phyloP scores from a whole-genome alignment of 768 basidiomycete genomes.

The Hypholoma sublateritium region DNA sequence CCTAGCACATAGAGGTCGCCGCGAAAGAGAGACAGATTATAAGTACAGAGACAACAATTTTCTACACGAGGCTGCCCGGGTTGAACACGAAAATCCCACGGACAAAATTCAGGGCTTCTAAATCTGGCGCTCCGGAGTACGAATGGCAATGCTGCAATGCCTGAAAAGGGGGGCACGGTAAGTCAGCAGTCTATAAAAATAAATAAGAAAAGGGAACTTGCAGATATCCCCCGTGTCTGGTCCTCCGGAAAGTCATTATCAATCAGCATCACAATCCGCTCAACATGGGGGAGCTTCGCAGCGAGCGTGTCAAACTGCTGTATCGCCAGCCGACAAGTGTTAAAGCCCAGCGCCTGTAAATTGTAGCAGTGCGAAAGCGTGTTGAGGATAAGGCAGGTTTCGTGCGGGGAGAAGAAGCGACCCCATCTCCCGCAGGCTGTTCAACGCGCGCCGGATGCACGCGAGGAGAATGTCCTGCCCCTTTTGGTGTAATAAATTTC shows the following conservation, averaged over 20 bases:
- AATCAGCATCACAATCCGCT: conserved; percentile 29
- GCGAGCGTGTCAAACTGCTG: conserved; percentile 34
- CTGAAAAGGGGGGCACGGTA: neutral
- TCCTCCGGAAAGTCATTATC: conserved; percentile 19
- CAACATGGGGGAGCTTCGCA: conserved; percentile 27
- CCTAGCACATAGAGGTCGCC: conserved; percentile 12
- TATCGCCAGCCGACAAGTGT: conserved; percentile 30
- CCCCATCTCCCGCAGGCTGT: conserved; percentile 37
- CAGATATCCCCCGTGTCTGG: conserved; percentile 7
- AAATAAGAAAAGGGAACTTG: neutral
- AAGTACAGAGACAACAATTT: conserved; percentile 20
- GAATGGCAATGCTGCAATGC: conserved; percentile 26
- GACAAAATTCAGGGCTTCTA: neutral
- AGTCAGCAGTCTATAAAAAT: neutral
- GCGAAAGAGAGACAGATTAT: conserved; percentile 11
- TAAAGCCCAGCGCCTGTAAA: conserved; percentile 31
- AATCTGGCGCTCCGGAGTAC: neutral
- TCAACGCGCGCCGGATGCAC: conserved; percentile 29
- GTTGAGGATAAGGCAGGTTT: conserved; percentile 25
- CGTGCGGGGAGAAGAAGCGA: conserved; percentile 35
- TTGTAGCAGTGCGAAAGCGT: conserved; percentile 23
- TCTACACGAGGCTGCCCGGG: conserved; percentile 21
- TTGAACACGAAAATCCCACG: conserved; percentile 7
- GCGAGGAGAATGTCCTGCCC: conserved; percentile 35
- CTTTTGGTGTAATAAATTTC: conserved; percentile 42